Evolutionary conservation across 352 stramenopile genomes (phyloP).

Genomic region (Phytophthora europaea): DNA sequence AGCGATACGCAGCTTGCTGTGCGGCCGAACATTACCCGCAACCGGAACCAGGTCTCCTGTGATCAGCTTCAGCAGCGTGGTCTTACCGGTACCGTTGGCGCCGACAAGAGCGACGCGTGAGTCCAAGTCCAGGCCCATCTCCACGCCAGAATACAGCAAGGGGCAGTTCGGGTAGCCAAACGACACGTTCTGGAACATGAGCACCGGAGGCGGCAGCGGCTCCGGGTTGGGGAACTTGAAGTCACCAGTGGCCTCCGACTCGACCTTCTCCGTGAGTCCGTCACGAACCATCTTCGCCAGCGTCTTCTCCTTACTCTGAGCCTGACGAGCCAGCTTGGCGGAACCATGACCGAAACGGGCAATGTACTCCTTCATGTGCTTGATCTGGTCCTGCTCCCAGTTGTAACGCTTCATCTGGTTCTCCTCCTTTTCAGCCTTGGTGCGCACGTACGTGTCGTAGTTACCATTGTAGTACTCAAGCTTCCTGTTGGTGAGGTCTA

Average conservation of each 20-base stretch:
- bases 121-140: slow-evolving; percentile 98
- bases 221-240: slow-evolving; percentile 99
- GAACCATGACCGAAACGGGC: slow-evolving; percentile 98
- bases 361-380: slow-evolving; percentile 99
- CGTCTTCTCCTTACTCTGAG: slow-evolving; percentile 99
- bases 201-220: slow-evolving; percentile 94
- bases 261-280: slow-evolving; percentile 96
- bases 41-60: slow-evolving; percentile 95
- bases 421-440: slow-evolving; percentile 96
- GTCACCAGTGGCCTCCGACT: slow-evolving; percentile 85
- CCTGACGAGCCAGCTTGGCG: slow-evolving; percentile 97
- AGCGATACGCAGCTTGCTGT: slow-evolving; percentile 97
- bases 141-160: slow-evolving; percentile 93
- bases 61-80: slow-evolving; percentile 99
- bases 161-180: slow-evolving; percentile 96
- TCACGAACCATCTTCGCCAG: slow-evolving; percentile 98
- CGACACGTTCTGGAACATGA: slow-evolving; percentile 98
- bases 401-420: slow-evolving; percentile 99
- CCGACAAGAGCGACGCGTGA: slow-evolving; percentile 97
- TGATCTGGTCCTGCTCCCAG: slow-evolving; percentile 98
- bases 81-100: slow-evolving; percentile 97
- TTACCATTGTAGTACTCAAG: slow-evolving; percentile 99
- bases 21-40: slow-evolving; percentile 95
- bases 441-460: slow-evolving; percentile 99
- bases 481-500: slow-evolving; percentile 95